These are phyloP conservation scores for Exophiala aquamarina DNA, from an alignment of 2,329 filamentous ascomycete species.

Conservation along the genomic window DNA sequence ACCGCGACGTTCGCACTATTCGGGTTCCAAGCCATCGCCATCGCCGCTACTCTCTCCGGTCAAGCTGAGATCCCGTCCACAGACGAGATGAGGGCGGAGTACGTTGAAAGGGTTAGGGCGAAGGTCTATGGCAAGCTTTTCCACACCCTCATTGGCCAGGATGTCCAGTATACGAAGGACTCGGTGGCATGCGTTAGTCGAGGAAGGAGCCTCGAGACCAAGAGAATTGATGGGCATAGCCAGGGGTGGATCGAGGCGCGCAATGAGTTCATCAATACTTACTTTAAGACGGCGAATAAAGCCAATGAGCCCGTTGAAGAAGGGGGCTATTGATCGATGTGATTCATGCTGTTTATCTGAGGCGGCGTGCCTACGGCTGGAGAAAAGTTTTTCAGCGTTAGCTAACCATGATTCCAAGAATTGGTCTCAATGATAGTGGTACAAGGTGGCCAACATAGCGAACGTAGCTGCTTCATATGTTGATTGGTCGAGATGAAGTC, in stretches of 20 bases:
- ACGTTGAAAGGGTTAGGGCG: conserved; percentile 25
- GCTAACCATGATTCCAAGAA: no score
- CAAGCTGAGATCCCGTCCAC: conserved; percentile 47
- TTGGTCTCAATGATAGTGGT: no score
- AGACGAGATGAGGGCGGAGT: conserved; percentile 38
- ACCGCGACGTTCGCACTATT: conserved; percentile 68
- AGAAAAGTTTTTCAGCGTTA: no score
- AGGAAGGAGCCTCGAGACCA: neutral
- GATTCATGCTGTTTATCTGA: no score
- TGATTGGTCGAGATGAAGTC: no score
- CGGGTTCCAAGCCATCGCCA: conserved; percentile 65
- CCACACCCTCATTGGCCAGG: conserved; percentile 35
- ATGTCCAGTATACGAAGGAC: conserved; percentile 34
- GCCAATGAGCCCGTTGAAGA: neutral
- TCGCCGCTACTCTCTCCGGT: conserved; percentile 58
- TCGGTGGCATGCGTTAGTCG: conserved; percentile 37
- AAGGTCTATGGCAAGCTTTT: conserved; percentile 36
- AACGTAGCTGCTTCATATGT: no score
- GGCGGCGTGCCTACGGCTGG: no score
- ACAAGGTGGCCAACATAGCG: no score
- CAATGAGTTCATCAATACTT: neutral
- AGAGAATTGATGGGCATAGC: conserved; percentile 7
- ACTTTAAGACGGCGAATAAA: neutral
- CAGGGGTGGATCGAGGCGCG: conserved; percentile 6
- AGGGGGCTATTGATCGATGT: neutral